These are phyloP conservation scores for Candida frijolesensis DNA, from an alignment of 1,139 yeast species.

Conservation along the genomic window DNA sequence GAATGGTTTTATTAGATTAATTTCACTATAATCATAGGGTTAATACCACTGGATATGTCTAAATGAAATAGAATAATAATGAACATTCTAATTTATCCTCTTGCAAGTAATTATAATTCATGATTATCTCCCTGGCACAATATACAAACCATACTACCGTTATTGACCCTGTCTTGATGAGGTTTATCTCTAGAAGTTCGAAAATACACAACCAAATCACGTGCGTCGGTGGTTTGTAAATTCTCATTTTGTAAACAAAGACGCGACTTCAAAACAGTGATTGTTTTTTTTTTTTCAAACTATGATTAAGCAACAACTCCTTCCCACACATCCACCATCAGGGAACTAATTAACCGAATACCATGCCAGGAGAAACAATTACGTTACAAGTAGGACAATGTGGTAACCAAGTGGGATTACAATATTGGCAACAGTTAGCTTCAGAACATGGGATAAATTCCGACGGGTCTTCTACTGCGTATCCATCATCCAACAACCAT, in stretches of 20 bases:
- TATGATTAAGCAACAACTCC: background rate
- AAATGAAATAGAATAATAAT: too few relatives aligned
- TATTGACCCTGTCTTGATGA: too few relatives aligned
- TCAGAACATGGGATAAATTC: constrained; percentile 80
- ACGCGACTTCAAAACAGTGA: constrained; percentile 24
- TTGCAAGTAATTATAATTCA: too few relatives aligned
- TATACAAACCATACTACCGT: too few relatives aligned
- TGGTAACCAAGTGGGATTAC: constrained; percentile 93
- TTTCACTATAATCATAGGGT: too few relatives aligned
- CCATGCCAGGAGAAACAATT: constrained; percentile 32
- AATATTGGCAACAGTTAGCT: constrained; percentile 91
- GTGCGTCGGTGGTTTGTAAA: background rate
- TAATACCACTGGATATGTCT: too few relatives aligned
- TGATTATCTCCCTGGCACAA: too few relatives aligned
- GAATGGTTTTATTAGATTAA: too few relatives aligned
- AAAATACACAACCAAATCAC: too few relatives aligned
- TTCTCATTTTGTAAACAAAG: constrained; percentile 7
- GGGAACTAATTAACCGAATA: background rate
- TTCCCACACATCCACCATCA: too few relatives aligned
- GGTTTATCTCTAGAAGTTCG: too few relatives aligned
- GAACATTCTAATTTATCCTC: too few relatives aligned
- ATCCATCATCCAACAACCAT: constrained; percentile 18
- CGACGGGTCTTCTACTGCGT: constrained; percentile 61
- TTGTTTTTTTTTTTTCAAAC: constrained; percentile 18
- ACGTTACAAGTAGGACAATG: constrained; percentile 75